Evolutionary conservation across 371 early-diverging fungal species (phyloP), one percentile per base, ranked within the genome.

Genomic region (Mortierella polycephala): DNA sequence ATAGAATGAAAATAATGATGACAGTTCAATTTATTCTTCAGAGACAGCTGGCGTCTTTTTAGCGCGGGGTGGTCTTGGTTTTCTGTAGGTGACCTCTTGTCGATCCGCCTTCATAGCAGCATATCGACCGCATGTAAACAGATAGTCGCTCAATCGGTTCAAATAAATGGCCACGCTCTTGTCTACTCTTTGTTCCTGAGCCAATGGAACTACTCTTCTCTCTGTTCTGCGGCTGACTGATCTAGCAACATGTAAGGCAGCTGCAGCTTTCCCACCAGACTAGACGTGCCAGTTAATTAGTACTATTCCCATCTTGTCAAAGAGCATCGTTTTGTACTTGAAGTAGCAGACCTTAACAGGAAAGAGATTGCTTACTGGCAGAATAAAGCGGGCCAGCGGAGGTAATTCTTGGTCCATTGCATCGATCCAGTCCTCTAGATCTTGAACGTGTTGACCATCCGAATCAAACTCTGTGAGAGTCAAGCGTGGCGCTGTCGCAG

Each of bases 351-450:
- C 30, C 30, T 30, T 30, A 4, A 30, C 30, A 30, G 30, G 30
- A 30, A 30, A 1, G 30, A 30, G 42, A 7, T 30, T 14, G 52
- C 75, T 74, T 82, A 86, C 87, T 5, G 97, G 96, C 64, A 96
- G 74, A 52, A 96, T 96, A 60, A 96, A 96, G 58, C 91, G 86
- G 9, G 86, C 87, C 44, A 95, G 81, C 41, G 89, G 90, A 20
- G 94, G 95, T 67, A 96, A 85, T 18, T 83, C 69, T 30, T 63
- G 49, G 70, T 92, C 91, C 76, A 94, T 83, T 12, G 88, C 85
- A 84, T 97, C 98, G 60, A 98, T 96, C 96, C 95, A 96, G 7
- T 53, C 12, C 72, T 98, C 98, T 8, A 98, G 81, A 58, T 88
- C 86, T 20, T 59, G 59, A 7, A 88, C 88, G 23, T 90, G 85